Percentiles rank a stretch among this genome's conserved stretches.
Conservation (phyloP, 768 basidiomycete genomes). For the Tricholoma bakamatsutake region DNA sequence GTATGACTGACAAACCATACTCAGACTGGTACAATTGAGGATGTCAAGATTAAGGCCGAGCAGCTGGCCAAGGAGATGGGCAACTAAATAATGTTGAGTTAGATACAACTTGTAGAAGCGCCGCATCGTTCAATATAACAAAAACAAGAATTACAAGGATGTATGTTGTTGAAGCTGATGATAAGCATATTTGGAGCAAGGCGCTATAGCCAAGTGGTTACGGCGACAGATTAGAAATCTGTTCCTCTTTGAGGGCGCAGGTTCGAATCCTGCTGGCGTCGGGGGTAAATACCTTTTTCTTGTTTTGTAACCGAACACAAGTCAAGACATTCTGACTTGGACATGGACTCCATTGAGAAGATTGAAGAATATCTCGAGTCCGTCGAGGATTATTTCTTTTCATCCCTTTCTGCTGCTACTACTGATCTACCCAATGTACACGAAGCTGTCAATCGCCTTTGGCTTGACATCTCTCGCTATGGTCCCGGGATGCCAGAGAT, state of each 20-base stretch:
- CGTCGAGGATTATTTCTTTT: constrained; percentile 55
- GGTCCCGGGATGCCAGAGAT: constrained; percentile 61
- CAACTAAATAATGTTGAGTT: constrained; percentile 27
- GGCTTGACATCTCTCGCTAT: constrained; percentile 77
- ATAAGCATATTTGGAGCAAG: constrained; percentile 17
- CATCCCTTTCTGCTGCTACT: constrained; percentile 49
- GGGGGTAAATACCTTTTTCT: no score
- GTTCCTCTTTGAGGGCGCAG: constrained; percentile 67
- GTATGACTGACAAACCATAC: constrained; percentile 1
- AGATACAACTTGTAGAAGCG: constrained; percentile 1
- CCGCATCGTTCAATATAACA: not conserved
- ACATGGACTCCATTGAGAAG: constrained; percentile 46
- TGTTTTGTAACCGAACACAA: not conserved
- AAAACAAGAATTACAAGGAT: not conserved
- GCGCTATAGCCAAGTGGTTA: constrained; percentile 80
- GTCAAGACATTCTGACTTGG: not conserved
- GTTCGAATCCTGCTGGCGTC: constrained; percentile 67
- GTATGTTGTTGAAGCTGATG: not conserved
- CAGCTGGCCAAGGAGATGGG: constrained; percentile 94
- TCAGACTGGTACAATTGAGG: constrained; percentile 88
- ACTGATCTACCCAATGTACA: constrained; percentile 58
- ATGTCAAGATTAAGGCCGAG: constrained; percentile 96
- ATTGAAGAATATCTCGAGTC: constrained; percentile 67
- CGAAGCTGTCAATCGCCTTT: constrained; percentile 62
- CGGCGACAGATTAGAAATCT: constrained; percentile 75